Evolutionary conservation across 2,329 filamentous ascomycete genomes (phyloP).

Genomic region (Graphilbum sp.): DNA sequence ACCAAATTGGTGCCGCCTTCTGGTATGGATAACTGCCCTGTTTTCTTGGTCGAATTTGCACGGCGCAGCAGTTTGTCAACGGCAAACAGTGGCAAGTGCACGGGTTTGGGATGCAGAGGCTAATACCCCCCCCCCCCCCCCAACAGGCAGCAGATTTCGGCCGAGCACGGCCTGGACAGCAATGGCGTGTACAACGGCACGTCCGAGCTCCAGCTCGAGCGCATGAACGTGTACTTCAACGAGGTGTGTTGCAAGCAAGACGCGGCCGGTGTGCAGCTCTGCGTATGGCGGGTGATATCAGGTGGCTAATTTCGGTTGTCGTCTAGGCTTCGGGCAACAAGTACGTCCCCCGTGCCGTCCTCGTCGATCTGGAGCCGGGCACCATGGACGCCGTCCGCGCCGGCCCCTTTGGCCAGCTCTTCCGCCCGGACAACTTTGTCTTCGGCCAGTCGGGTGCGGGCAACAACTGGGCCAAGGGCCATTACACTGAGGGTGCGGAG

Average conservation of each 20-base stretch:
- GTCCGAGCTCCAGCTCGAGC: conserved; percentile 97
- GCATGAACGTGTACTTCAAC: conserved; percentile 58
- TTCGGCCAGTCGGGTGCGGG: conserved; percentile 98
- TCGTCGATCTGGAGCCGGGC: conserved; percentile 97
- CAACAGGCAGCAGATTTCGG: conserved; percentile 61
- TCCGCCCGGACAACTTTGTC: conserved; percentile 99
- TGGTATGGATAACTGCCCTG: conserved; percentile 42
- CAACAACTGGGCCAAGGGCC: conserved; percentile 99
- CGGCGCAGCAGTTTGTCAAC: too few relatives aligned
- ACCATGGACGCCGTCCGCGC: conserved; percentile 99
- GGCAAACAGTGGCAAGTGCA: too few relatives aligned
- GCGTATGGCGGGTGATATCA: not conserved
- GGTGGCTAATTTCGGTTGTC: too few relatives aligned
- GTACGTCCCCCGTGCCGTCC: conserved; percentile 97
- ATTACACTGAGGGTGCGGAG: conserved; percentile 99
- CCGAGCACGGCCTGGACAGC: conserved; percentile 93
- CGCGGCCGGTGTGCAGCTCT: not conserved
- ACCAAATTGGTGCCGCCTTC: conserved; percentile 99
- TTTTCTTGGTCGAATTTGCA: not conserved
- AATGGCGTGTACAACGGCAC: conserved; percentile 97
- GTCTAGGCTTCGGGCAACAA: conserved; percentile 98
- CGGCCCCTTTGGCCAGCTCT: conserved; percentile 95
- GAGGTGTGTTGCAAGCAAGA: conserved; percentile 25
- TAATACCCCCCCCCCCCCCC: too few relatives aligned
- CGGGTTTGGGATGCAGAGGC: too few relatives aligned